phyloP scores from a whole-genome alignment of 140 eudicot genomes.

The Erigeron philadelphicus region DNA sequence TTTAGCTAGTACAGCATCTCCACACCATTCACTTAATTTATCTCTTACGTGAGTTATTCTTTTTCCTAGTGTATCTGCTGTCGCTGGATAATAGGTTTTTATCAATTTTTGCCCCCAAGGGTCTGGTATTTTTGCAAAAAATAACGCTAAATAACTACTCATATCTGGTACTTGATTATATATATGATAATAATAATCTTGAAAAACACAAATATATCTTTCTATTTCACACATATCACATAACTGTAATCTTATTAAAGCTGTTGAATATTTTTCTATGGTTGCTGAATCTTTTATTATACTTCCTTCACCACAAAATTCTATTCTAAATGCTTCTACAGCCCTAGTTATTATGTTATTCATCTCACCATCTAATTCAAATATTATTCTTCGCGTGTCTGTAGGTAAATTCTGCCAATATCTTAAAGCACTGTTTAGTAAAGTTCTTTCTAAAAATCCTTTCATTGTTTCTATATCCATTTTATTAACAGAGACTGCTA shows the following conservation, averaged over 20 bases:
- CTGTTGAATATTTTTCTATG: background rate
- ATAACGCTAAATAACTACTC: background rate
- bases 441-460: conserved; percentile 6
- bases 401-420: background rate
- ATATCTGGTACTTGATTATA: background rate
- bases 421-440: conserved; percentile 8
- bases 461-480: background rate
- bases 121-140: background rate
- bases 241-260: conserved; percentile 1
- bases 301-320: background rate
- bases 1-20: no score
- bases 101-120: conserved; percentile 1
- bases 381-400: background rate
- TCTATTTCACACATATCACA: conserved; percentile 11
- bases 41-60: background rate
- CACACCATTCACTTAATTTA: no score
- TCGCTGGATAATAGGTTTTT: background rate
- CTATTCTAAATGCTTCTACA: background rate
- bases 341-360: background rate
- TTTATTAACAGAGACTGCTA: background rate
- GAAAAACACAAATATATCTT: conserved; percentile 5
- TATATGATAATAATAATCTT: conserved; percentile 2
- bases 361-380: background rate
- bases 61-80: background rate
- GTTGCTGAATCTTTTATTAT: background rate